These are phyloP conservation scores for Sabuloglossum arenarium DNA, from an alignment of 495 filamentous ascomycete genomes.

Conservation along the genomic window DNA sequence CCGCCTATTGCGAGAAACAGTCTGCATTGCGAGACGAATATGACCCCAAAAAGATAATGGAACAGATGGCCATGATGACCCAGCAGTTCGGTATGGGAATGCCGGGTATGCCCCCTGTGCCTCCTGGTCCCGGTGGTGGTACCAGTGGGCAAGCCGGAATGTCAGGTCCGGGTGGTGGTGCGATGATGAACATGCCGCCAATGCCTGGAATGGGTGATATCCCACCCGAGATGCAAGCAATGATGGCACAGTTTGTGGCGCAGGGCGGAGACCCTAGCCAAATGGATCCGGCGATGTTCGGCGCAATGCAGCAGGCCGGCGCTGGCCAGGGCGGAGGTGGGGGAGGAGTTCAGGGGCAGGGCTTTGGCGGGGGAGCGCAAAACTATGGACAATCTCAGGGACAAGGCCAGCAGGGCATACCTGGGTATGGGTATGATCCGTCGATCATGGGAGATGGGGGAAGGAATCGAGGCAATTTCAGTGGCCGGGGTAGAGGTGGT, in stretches of 20 bases:
- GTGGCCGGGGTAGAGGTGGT: conserved; percentile 22
- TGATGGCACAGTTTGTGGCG: conserved; percentile 66
- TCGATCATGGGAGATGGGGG: conserved; percentile 24
- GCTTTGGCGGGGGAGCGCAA: conserved; percentile 16
- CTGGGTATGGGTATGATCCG: conserved; percentile 26
- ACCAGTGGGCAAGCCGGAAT: conserved; percentile 2
- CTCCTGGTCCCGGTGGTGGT: not conserved
- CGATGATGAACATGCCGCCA: conserved; percentile 33
- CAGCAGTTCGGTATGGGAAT: conserved; percentile 39
- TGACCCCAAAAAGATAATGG: conserved; percentile 66
- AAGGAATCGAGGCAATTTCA: conserved; percentile 18
- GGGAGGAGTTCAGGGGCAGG: conserved; percentile 23
- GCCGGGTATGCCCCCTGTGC: conserved; percentile 24
- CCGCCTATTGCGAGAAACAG: conserved; percentile 81
- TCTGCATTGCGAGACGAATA: conserved; percentile 48
- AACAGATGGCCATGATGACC: conserved; percentile 66
- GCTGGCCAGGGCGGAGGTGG: conserved; percentile 17
- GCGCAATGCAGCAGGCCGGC: conserved; percentile 3
- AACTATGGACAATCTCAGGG: conserved; percentile 3
- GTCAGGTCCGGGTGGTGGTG: conserved; percentile 12
- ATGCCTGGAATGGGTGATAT: conserved; percentile 56
- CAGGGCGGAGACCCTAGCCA: conserved; percentile 62
- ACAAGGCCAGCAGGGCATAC: not conserved
- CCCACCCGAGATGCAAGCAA: conserved; percentile 58
- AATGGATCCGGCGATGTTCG: conserved; percentile 48